A percentile compares a stretch with the other conserved stretches of the same genome.
These are phyloP conservation scores for Pythium myriotylum DNA, from an alignment of 352 stramenopile genomes.

Conservation along the genomic window DNA sequence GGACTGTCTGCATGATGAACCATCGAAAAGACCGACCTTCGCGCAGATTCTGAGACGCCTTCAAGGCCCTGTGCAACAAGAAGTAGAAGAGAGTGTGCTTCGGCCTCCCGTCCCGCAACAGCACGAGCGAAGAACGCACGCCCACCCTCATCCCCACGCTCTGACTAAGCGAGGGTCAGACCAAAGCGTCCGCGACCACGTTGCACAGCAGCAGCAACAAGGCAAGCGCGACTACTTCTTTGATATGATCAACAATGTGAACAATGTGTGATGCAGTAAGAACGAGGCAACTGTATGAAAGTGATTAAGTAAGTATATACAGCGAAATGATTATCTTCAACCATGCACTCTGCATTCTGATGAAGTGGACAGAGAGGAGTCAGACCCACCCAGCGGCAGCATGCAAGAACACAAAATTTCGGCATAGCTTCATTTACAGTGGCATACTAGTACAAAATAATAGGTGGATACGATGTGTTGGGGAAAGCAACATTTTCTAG, in stretches of 20 bases:
- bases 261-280: slow-evolving; percentile 16
- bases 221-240: slow-evolving; percentile 27
- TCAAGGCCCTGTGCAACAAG: slow-evolving; percentile 74
- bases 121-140: slow-evolving; percentile 8
- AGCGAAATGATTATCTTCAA: slow-evolving; percentile 2
- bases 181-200: slow-evolving; percentile 7
- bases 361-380: too few relatives aligned
- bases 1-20: slow-evolving; percentile 70
- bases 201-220: background rate
- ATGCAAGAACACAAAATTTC: slow-evolving; percentile 29
- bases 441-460: slow-evolving; percentile 26
- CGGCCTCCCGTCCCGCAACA: slow-evolving; percentile 29
- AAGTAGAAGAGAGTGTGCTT: slow-evolving; percentile 62
- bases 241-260: slow-evolving; percentile 36
- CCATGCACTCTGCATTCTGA: too few relatives aligned
- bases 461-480: slow-evolving; percentile 5
- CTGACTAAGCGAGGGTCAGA: slow-evolving; percentile 20
- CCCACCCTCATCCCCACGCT: slow-evolving; percentile 12
- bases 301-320: background rate
- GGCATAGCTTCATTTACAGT: slow-evolving; percentile 30
- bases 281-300: too few relatives aligned
- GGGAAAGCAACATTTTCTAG: slow-evolving; percentile 32
- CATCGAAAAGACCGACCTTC: slow-evolving; percentile 66
- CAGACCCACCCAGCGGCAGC: slow-evolving; percentile 2
- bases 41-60: slow-evolving; percentile 70